Evolutionary conservation across 306 rosid genomes (phyloP), one percentile per base, ranked within the genome.

Genomic region (Fagus sylvatica): DNA sequence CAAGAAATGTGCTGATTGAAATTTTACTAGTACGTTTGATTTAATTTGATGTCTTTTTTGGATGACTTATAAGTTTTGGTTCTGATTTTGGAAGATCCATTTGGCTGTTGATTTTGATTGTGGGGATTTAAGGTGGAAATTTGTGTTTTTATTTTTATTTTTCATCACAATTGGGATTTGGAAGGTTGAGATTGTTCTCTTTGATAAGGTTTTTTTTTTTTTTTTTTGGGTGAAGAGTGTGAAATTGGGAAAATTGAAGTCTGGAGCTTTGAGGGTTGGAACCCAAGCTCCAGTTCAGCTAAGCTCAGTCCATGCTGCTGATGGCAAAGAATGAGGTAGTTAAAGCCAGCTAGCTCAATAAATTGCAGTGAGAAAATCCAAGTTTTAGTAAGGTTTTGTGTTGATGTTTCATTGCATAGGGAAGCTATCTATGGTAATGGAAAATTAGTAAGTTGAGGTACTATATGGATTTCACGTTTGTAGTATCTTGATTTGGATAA

Each of bases 221-320:
- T n/a, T n/a, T n/a, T n/a, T n/a, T n/a, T 43, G 71, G 41, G 30
- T 49, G 28, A 53, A 5, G 36, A 39, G 16, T n/a, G n/a, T 40
- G n/a, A 16, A 66, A 36, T 32, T 51, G 71, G 36, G 28, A 33
- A 22, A 51, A 78, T 76, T 66, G 48, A 59, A 60, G 60, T 57
- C 67, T 61, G 67, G 77, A 82, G 65, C 81, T 71, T 1, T 76
- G 66, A 51, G 37, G 64, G 66, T 66, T 15, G 90, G 90, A 73
- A 95, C 99, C 75, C 98, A 93, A 83, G 99, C 98, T 51, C 99
- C 99, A 0, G 98, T 95, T 84, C 98, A 91, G 77, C 96, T 95
- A 9, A 98, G 99, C 71, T 91, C 99, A 1, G 93, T 95, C 16
- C 98, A 93, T 48, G 96, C 96, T 0, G 97, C 99, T 16, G 98